These are phyloP conservation scores for Arabis alpina DNA, from an alignment of 345 rosid species.

Conservation along the genomic window DNA sequence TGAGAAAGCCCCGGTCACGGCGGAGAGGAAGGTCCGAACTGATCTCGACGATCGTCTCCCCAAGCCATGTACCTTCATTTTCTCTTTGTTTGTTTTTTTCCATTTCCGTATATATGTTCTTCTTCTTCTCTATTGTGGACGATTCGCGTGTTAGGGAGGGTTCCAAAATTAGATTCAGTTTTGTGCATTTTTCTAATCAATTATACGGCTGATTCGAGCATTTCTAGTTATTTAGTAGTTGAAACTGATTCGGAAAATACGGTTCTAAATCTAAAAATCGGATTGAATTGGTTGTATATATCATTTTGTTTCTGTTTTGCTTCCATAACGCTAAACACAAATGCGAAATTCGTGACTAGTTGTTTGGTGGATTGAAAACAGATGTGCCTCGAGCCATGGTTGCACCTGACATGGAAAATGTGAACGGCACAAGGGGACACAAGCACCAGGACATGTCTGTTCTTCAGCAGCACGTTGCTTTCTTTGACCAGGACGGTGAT, in stretches of 20 bases:
- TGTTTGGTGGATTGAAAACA: slow-evolving; percentile 31
- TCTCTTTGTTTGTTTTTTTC: neutral
- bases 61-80: slow-evolving; percentile 53
- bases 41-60: slow-evolving; percentile 59
- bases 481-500: slow-evolving; percentile 62
- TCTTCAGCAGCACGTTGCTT: slow-evolving; percentile 68
- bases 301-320: neutral
- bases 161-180: neutral
- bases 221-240: too few relatives aligned
- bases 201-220: too few relatives aligned
- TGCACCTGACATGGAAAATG: slow-evolving; percentile 64
- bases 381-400: slow-evolving; percentile 60
- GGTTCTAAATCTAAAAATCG: too few relatives aligned
- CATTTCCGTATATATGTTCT: too few relatives aligned
- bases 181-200: neutral
- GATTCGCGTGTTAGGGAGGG: neutral
- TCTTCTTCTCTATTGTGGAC: neutral
- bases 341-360: neutral
- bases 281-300: neutral
- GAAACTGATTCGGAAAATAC: neutral
- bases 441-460: slow-evolving; percentile 57
- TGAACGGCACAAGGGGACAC: slow-evolving; percentile 62
- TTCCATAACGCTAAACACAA: neutral
- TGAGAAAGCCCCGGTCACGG: slow-evolving; percentile 57
- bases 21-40: slow-evolving; percentile 52